Conservation (phyloP, 2,329 filamentous ascomycete species). For the Pseudogymnoascus sp. region DNA sequence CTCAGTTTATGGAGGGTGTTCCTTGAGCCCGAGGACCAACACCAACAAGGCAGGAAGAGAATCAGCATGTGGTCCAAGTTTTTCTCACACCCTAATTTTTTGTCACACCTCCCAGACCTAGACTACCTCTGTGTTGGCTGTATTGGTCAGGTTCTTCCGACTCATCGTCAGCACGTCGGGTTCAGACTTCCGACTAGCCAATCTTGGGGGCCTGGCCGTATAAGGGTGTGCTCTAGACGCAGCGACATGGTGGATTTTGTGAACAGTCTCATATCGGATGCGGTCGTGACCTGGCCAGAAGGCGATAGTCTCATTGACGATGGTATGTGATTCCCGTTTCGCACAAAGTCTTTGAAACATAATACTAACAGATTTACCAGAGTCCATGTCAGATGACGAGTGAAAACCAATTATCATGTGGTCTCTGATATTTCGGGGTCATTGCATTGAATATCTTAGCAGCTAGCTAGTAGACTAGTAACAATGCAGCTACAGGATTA, state of each 20-base stretch:
- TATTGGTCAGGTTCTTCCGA: neutral
- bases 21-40: constrained; percentile 15
- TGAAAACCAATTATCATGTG: neutral
- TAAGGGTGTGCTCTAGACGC: neutral
- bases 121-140: constrained; percentile 8
- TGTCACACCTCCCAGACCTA: constrained; percentile 28
- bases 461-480: neutral
- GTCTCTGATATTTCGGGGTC: neutral
- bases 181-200: neutral
- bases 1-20: constrained; percentile 40
- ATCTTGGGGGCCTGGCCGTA: neutral
- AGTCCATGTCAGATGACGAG: neutral
- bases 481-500: neutral
- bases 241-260: neutral
- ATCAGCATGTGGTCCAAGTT: constrained; percentile 34
- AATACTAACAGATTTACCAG: neutral
- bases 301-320: neutral
- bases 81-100: constrained; percentile 28
- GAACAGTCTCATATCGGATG: neutral
- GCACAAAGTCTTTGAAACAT: neutral
- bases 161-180: neutral
- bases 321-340: neutral
- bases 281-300: neutral
- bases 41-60: constrained; percentile 11
- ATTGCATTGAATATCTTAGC: neutral